Conservation (phyloP, 2,329 filamentous ascomycete genomes). For the Fusarium temperatum region DNA sequence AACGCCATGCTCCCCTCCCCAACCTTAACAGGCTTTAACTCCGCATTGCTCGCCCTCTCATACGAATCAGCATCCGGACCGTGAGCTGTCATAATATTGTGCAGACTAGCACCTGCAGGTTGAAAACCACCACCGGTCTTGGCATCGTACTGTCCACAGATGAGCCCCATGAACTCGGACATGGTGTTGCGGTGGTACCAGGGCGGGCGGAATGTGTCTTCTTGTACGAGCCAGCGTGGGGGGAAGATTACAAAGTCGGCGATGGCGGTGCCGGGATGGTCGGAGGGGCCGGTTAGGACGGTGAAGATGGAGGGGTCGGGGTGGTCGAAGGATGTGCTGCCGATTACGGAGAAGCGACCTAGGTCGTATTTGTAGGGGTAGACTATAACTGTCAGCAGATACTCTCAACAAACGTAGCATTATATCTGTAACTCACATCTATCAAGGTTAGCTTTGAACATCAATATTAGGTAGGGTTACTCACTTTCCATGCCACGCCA, state of each 20-base stretch:
- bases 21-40: constrained; percentile 65
- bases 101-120: constrained; percentile 67
- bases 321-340: constrained; percentile 72
- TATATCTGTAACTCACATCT: constrained; percentile 20
- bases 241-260: constrained; percentile 80
- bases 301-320: constrained; percentile 83
- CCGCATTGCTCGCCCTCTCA: constrained; percentile 64
- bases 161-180: constrained; percentile 72
- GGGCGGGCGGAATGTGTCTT: constrained; percentile 76
- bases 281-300: constrained; percentile 70
- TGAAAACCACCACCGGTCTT: constrained; percentile 66
- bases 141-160: constrained; percentile 68
- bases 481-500: constrained; percentile 84
- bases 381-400: constrained; percentile 9
- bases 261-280: constrained; percentile 68
- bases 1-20: constrained; percentile 71
- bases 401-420: accelerated
- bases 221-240: constrained; percentile 74
- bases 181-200: constrained; percentile 79
- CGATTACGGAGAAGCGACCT: constrained; percentile 78
- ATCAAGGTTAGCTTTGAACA: neutral
- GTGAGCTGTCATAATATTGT: constrained; percentile 77
- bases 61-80: constrained; percentile 67
- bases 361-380: constrained; percentile 84
- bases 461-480: constrained; percentile 46